Base-by-base conservation (phyloP, 2,329 filamentous ascomycete genomes). In the Xylariaceae sp. region DNA sequence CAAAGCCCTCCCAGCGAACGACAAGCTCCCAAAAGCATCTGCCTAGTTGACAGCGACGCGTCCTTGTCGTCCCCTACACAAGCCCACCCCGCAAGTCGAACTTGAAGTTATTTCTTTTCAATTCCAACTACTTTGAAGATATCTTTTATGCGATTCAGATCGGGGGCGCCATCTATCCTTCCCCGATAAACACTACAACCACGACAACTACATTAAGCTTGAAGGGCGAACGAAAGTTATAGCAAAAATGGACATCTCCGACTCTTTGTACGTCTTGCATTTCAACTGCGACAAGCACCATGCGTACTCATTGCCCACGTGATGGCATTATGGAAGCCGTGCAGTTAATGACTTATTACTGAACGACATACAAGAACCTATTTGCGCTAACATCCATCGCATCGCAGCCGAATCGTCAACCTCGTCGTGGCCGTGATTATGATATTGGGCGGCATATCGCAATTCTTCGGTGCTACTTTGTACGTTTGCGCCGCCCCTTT, bases 331-430 rank as follows among this genome's bases (percentile, higher is more conserved):
- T 17, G 40, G 24, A n/a, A 11, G n/a, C n/a, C 5, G 12, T 16
- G 16, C 21, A 4, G 11, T 46, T 4, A 12, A 9, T 23, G 5
- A 14, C 21, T 7, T 6, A 24, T 56, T 71, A 74, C 77, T 69
- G 77, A 65, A 47, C 26, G 23, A 26, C 8, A 23, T 65, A 44
- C 26, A 17, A 21, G 12, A 31, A 28, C 28, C 23, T 12, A 11
- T 39, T 48, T 37, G 41, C 58, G 71, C 76, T 79, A 71, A 79
- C 69, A 51, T 34, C 7, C 5, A 46, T 51, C 29, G 16, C 41
- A 37, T 56, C 67, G 58, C 74, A 98, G 95, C 80, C 95, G 95
- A 73, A 87, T 98, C 73, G 91, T 96, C 75, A 99, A 99, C 83
- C 82, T 99, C 76, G 91, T 81, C 69, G 87, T 96, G 63, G 95